These are phyloP conservation scores for Phytophthora foliorum DNA, from an alignment of 352 stramenopile genomes.

Conservation along the genomic window DNA sequence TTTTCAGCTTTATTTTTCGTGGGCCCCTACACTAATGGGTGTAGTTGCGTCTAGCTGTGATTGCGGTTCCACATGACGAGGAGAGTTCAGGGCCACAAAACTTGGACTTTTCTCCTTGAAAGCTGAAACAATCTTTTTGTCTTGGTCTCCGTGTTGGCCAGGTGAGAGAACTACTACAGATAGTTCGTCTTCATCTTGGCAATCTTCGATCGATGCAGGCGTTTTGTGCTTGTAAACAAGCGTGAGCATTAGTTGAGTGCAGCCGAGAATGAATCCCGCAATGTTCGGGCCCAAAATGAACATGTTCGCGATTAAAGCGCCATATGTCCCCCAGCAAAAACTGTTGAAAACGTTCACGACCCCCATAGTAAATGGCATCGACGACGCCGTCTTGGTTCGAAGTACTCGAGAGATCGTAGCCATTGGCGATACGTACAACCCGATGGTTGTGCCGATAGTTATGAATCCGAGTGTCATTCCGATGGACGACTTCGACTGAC, in stretches of 20 bases:
- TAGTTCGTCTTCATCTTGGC: background rate
- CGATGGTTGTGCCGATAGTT: constrained; percentile 55
- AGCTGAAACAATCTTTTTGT: background rate
- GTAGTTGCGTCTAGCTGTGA: background rate
- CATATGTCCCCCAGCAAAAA: constrained; percentile 34
- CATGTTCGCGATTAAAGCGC: constrained; percentile 20
- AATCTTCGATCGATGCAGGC: constrained; percentile 2
- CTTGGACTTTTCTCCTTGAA: constrained; percentile 12
- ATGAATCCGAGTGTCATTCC: constrained; percentile 59
- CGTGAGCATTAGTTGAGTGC: constrained; percentile 50
- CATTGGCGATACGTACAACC: constrained; percentile 67
- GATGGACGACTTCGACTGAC: constrained; percentile 36
- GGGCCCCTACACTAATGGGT: background rate
- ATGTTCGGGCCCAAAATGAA: constrained; percentile 51
- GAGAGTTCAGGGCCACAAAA: constrained; percentile 27
- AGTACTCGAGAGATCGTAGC: constrained; percentile 47
- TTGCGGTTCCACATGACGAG: background rate
- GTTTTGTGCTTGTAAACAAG: constrained; percentile 45
- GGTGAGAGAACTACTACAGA: constrained; percentile 23
- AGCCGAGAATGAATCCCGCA: constrained; percentile 40
- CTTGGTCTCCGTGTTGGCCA: constrained; percentile 8
- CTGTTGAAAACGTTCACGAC: constrained; percentile 36
- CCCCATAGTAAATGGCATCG: constrained; percentile 37
- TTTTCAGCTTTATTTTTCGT: background rate
- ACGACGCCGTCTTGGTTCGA: constrained; percentile 29